These are phyloP conservation scores for Arabidopsis hybrid DNA, from an alignment of 441 rosid species.

Conservation along the genomic window DNA sequence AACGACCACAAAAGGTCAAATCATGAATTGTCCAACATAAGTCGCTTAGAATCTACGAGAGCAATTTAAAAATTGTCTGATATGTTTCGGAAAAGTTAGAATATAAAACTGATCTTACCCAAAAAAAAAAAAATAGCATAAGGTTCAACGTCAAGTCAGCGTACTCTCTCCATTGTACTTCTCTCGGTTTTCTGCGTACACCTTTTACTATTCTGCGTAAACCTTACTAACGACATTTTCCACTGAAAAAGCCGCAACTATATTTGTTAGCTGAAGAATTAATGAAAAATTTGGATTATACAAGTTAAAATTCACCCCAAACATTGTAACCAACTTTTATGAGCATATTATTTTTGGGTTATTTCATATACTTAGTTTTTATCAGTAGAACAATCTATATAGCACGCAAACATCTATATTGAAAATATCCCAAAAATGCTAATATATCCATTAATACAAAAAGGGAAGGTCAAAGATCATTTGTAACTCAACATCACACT, in stretches of 20 bases:
- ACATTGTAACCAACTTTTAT: neutral
- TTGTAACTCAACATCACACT: slow-evolving; percentile 42
- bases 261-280: neutral
- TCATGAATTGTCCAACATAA: slow-evolving; percentile 23
- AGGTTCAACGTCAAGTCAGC: slow-evolving; percentile 28
- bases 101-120: neutral
- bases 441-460: slow-evolving; percentile 12
- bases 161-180: slow-evolving; percentile 28
- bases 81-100: slow-evolving; percentile 24
- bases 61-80: slow-evolving; percentile 18
- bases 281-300: neutral
- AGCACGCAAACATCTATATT: neutral
- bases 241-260: neutral
- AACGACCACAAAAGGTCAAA: slow-evolving; percentile 15
- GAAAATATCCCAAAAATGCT: slow-evolving; percentile 11
- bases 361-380: neutral
- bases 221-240: slow-evolving; percentile 12
- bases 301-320: neutral
- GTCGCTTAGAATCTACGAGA: slow-evolving; percentile 44
- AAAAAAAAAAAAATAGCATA: slow-evolving; percentile 21
- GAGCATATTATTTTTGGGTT: neutral
- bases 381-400: slow-evolving; percentile 13
- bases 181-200: slow-evolving; percentile 39
- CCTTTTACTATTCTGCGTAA: slow-evolving; percentile 31
- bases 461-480: slow-evolving; percentile 38